These are phyloP conservation scores for Cylindrodendrum hubeiense DNA, from an alignment of 2,329 filamentous ascomycete genomes.

Conservation along the genomic window DNA sequence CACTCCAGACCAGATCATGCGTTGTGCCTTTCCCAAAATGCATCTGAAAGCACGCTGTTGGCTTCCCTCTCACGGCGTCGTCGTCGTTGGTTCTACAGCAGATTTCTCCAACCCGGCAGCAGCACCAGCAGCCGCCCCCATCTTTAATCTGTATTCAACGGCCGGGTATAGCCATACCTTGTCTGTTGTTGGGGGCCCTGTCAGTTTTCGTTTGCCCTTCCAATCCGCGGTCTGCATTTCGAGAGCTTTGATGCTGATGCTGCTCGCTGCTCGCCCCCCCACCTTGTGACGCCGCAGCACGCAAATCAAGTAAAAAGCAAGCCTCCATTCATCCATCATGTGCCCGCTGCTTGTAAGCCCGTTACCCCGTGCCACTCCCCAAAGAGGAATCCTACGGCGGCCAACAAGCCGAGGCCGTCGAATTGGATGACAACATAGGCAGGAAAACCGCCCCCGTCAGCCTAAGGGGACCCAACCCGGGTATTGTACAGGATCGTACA, in stretches of 20 bases:
- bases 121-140: not conserved
- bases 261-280: not conserved
- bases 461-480: not conserved
- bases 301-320: slow-evolving; percentile 9
- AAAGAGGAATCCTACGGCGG: slow-evolving; percentile 15
- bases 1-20: not conserved
- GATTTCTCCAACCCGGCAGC: too few species aligned
- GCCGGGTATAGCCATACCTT: not conserved
- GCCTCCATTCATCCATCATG: slow-evolving; percentile 7
- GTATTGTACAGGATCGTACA: slow-evolving; percentile 20
- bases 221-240: slow-evolving; percentile 11
- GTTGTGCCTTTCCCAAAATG: not conserved
- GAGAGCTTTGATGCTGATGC: not conserved
- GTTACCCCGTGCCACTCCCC: not conserved
- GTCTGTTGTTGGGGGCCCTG: not conserved
- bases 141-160: not conserved
- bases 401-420: not conserved
- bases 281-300: slow-evolving; percentile 2
- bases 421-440: not conserved
- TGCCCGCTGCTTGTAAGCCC: slow-evolving; percentile 1
- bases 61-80: not conserved
- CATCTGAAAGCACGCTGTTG: not conserved
- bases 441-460: not conserved
- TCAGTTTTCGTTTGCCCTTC: slow-evolving; percentile 2
- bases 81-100: not conserved